Base-by-base conservation (phyloP, 805 yeast species). In the Pichia rugopelliculosa region DNA sequence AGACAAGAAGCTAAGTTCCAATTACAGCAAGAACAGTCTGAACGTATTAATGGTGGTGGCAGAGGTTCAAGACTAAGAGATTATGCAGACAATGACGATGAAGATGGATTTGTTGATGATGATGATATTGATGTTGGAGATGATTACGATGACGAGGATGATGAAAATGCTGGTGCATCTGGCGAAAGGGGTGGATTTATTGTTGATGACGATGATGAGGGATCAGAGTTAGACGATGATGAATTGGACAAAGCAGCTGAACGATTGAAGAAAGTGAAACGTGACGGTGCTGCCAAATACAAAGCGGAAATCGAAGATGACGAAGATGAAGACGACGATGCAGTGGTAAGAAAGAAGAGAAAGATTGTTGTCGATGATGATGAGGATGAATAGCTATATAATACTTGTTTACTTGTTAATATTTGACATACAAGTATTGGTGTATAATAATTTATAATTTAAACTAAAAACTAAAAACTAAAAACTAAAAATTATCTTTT, bases 1-100 rank as follows among this genome's bases (percentile, higher is more conserved):
- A 84, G 80, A 65, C 75, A 77, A 50, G 75, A 74, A 56, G 65
- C 78, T 57, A 76, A 71, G 46, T 65, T 71, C 33, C 65, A 76
- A 49, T 67, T 73, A 53, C 81, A 79, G 54, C 81, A 75, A 49
- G 90, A 82, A 59, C 70, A 77, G 52, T 53, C 73, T 45, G 84
- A 77, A 46, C 70, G 82, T 47, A 57, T 55, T 33, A 49, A 46
- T 13, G 49, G 53, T 33, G 26, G 41, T 37, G 34, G 25, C 30
- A 45, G 53, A 3, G 45, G 52, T 20, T 21, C 55, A 3, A 55
- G 54, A 3, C 46, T 25, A 7, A 26, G 23, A 15, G 21, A 37
- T 41, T 69, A 62, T 25, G n/a, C n/a, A n/a, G 67, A 57, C 42
- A 62, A 58, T 13, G 37, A 57, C 12, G 54, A 52, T 15, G 43